phyloP scores from a whole-genome alignment of 1,139 yeast species.

The Suhomyces bolitotheri region DNA sequence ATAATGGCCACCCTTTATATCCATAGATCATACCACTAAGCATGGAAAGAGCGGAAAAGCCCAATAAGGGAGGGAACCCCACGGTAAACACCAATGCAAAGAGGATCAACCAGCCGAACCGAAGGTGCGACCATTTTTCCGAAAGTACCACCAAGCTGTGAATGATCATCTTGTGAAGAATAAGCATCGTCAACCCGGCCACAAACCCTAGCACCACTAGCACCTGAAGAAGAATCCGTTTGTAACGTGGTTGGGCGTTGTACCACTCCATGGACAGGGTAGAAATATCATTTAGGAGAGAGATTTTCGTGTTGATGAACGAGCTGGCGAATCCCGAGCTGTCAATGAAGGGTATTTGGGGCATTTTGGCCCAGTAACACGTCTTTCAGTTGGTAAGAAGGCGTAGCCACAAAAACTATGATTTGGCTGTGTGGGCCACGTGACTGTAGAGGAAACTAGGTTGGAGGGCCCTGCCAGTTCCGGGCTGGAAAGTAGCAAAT shows the following conservation, averaged over 20 bases:
- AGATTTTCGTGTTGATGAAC: slow-evolving; percentile 9
- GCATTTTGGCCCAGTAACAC: slow-evolving; percentile 6
- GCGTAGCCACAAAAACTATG: too few relatives aligned
- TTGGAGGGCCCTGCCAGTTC: too few relatives aligned
- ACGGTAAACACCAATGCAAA: slow-evolving; percentile 45
- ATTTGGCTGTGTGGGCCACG: too few relatives aligned
- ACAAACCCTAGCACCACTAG: slow-evolving; percentile 19
- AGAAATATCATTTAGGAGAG: slow-evolving; percentile 6
- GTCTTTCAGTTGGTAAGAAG: too few relatives aligned
- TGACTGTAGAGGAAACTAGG: too few relatives aligned
- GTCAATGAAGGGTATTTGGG: slow-evolving; percentile 7
- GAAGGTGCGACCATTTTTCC: slow-evolving; percentile 44
- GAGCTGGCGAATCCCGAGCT: slow-evolving; percentile 1
- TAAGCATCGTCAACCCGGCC: slow-evolving; percentile 33
- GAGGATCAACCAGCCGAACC: slow-evolving; percentile 55
- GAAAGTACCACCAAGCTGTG: slow-evolving; percentile 46
- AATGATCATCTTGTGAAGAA: slow-evolving; percentile 52
- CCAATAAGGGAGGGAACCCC: slow-evolving; percentile 85
- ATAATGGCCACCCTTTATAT: slow-evolving; percentile 74
- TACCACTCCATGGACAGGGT: slow-evolving; percentile 15
- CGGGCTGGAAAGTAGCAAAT: too few relatives aligned
- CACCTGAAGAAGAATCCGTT: slow-evolving; percentile 14
- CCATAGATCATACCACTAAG: slow-evolving; percentile 86
- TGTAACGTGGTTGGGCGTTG: slow-evolving; percentile 14
- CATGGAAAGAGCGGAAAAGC: slow-evolving; percentile 71